Evolutionary conservation across 1,284 basidiomycete species (phyloP).

Genomic region (Microbotryum intermedium): DNA sequence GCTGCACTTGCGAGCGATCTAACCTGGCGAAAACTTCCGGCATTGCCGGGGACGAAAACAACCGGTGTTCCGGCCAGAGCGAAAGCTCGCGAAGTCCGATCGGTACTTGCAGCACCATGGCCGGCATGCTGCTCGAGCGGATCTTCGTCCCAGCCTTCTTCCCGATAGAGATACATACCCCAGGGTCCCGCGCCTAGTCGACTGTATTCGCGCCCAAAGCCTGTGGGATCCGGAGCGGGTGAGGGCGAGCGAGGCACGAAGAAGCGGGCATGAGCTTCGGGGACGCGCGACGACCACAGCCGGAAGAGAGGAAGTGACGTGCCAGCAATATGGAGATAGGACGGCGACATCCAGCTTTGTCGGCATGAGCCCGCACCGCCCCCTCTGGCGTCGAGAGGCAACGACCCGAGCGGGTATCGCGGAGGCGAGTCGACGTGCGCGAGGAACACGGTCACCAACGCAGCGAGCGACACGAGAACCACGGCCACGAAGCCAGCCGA

Average conservation of each 20-base stretch:
- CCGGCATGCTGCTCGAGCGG: constrained; percentile 6
- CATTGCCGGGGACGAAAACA: constrained; percentile 94
- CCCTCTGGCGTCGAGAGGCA: constrained; percentile 20
- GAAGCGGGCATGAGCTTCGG: too few relatives aligned
- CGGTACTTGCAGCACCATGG: neutral
- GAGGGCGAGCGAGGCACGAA: too few relatives aligned
- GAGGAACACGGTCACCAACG: neutral
- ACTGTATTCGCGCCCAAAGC: constrained; percentile 17
- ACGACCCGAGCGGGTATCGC: constrained; percentile 14
- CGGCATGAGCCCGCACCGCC: constrained; percentile 51
- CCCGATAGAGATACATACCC: constrained; percentile 74
- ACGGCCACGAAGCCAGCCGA: neutral
- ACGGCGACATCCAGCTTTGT: constrained; percentile 96
- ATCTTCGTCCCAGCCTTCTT: constrained; percentile 68
- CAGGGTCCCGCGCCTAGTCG: constrained; percentile 25
- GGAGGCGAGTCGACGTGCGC: constrained; percentile 10
- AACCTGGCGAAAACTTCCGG: constrained; percentile 87
- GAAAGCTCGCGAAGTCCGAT: neutral
- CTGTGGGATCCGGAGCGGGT: too few relatives aligned
- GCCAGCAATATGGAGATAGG: constrained; percentile 58
- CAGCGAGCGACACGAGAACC: neutral
- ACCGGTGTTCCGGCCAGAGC: constrained; percentile 62
- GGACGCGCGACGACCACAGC: too few relatives aligned
- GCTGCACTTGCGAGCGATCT: constrained; percentile 90
- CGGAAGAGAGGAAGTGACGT: constrained; percentile 38